Evolutionary conservation across 2,329 filamentous ascomycete species (phyloP).

Genomic region (Pestalotiopsis sp.): DNA sequence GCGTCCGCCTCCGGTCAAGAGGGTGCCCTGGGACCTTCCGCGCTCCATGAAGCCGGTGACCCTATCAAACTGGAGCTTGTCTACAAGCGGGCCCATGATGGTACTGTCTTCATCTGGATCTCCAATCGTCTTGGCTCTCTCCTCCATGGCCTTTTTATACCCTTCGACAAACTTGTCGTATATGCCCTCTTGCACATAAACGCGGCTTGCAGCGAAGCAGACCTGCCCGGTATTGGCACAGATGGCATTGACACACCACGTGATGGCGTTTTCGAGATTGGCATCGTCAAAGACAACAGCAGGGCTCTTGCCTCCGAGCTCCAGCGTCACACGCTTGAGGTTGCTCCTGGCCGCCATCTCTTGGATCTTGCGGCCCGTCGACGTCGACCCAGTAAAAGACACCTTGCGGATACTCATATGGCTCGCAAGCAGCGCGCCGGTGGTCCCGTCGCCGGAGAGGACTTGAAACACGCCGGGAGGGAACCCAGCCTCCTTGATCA

Average conservation of each 20-base stretch:
- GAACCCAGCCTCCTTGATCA: conserved; percentile 40
- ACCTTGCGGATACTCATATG: conserved; percentile 55
- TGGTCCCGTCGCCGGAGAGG: conserved; percentile 42
- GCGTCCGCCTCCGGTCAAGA: neutral
- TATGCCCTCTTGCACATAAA: conserved; percentile 66
- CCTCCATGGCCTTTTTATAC: conserved; percentile 62
- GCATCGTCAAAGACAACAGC: conserved; percentile 68
- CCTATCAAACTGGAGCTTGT: conserved; percentile 48
- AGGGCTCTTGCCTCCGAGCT: conserved; percentile 71
- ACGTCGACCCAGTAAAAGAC: conserved; percentile 74
- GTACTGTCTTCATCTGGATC: conserved; percentile 61
- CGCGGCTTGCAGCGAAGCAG: conserved; percentile 73
- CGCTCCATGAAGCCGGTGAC: conserved; percentile 29
- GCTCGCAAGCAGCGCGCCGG: conserved; percentile 26
- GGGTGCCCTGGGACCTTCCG: neutral
- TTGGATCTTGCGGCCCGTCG: conserved; percentile 68
- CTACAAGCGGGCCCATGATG: conserved; percentile 59
- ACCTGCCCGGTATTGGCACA: conserved; percentile 76
- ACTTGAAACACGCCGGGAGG: conserved; percentile 41
- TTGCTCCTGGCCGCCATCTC: conserved; percentile 63
- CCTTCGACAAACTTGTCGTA: conserved; percentile 62
- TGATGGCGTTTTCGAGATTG: conserved; percentile 61
- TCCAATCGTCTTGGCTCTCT: conserved; percentile 57
- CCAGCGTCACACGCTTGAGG: conserved; percentile 72
- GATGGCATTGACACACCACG: conserved; percentile 44